Conservation (phyloP, 2,329 filamentous ascomycete genomes). For the Colletotrichum endophyticum region DNA sequence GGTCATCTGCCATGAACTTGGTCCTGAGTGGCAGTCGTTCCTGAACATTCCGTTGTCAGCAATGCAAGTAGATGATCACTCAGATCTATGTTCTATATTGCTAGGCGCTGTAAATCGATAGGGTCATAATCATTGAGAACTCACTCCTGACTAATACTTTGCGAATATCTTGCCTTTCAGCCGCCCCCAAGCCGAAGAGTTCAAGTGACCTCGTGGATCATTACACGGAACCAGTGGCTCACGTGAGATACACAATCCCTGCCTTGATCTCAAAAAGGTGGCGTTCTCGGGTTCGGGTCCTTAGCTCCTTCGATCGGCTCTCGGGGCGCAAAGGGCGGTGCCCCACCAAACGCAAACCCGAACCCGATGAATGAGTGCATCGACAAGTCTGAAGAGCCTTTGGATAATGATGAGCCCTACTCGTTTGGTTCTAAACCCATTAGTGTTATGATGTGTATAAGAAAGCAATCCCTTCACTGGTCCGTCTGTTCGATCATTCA, state of each 20-base stretch:
- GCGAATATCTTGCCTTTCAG: no score
- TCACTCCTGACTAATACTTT: no score
- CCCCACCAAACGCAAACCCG: not conserved
- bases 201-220: not conserved
- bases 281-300: not conserved
- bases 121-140: no score
- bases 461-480: fast-evolving
- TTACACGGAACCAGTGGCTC: not conserved
- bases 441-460: not conserved
- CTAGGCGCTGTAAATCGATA: not conserved
- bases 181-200: not conserved
- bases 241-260: not conserved
- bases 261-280: not conserved
- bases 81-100: not conserved
- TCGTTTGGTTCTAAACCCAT: not conserved
- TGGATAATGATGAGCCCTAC: not conserved
- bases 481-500: not conserved
- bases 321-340: not conserved
- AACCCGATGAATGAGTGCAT: not conserved
- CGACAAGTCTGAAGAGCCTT: not conserved
- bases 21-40: not conserved
- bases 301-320: not conserved
- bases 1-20: not conserved
- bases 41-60: not conserved
- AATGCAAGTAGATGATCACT: not conserved